Base-by-base conservation (phyloP, 1,284 basidiomycete genomes). In the Melampsora americana region DNA sequence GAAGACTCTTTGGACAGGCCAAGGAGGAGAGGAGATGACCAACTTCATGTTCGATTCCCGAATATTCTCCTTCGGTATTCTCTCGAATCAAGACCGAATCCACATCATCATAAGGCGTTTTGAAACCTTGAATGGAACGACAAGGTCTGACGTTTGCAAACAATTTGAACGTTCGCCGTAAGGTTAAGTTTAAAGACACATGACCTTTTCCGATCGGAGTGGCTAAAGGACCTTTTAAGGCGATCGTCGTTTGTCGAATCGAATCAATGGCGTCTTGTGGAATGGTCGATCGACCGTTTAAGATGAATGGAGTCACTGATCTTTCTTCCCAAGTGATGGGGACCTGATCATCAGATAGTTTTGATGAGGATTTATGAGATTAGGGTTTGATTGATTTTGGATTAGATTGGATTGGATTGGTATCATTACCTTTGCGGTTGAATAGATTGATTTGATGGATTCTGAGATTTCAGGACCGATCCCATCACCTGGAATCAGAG, bases 21-120 rank as follows among this genome's bases (percentile, higher is more conserved):
- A 30, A 26, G 56, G 26, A 48, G 35, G 32, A 23, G 26, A 69
- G 35, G 16, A n/a, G 12, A 80, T n/a, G n/a, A n/a, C 84, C 35
- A 78, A 92, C 90, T 88, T 97, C 94, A 84, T 98, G 95, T 85
- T 98, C 95, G 81, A 98, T 97, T 79, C 95, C 95, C 79, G 95
- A 98, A 86, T 99, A 99, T 85, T 99, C 96, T 82, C 96, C 96
- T 85, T 99, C 96, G 39, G 96, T 99, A 85, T 99, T 99, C 86
- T 99, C 96, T 82, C 96, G 92, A 84, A 99, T 99, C 80, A 99
- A 86, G 69, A 97, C 95, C 32, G 92, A 95, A 87, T 99, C 92
- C 80, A 99, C 96, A 82, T 98, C 90, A 83, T 98, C 95, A 83
- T 99, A 98, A 9, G 95, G 91, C 0, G 96, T 99, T 87, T 96